Evolutionary conservation across 352 stramenopile genomes (phyloP).

Genomic region (Phytophthora sansomeana): DNA sequence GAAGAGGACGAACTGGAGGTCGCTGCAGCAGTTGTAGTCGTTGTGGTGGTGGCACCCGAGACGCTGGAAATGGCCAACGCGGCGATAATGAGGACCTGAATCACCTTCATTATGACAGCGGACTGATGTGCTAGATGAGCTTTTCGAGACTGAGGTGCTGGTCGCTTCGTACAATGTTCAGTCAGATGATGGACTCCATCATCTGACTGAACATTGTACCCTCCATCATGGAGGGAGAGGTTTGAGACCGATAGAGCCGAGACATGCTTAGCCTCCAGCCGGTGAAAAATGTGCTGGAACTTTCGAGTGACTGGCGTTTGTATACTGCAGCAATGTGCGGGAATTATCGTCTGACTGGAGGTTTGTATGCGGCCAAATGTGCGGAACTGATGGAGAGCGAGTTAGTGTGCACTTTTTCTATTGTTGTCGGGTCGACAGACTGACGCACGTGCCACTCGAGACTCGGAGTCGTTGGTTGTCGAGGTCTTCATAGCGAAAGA

Average conservation of each 20-base stretch:
- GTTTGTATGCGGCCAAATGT: constrained; percentile 9
- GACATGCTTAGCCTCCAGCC: constrained; percentile 12
- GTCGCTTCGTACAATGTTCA: no score
- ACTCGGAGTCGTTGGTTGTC: constrained; percentile 34
- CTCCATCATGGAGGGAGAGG: constrained; percentile 2
- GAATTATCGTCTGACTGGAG: constrained; percentile 11
- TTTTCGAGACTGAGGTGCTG: constrained; percentile 37
- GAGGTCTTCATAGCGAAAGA: constrained; percentile 23
- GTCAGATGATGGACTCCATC: no score
- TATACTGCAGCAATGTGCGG: constrained; percentile 15
- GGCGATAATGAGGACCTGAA: constrained; percentile 39
- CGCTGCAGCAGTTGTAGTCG: constrained; percentile 5
- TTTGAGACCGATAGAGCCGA: constrained; percentile 23
- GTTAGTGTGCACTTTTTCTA: neutral
- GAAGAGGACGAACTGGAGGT: constrained; percentile 7
- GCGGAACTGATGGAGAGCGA: no score
- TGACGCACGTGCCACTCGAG: constrained; percentile 23
- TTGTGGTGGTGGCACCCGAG: constrained; percentile 22
- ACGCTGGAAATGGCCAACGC: constrained; percentile 35
- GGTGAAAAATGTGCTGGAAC: constrained; percentile 18
- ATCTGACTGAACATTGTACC: no score
- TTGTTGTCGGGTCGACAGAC: constrained; percentile 24
- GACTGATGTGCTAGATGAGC: neutral
- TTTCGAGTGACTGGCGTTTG: constrained; percentile 18
- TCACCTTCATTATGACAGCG: constrained; percentile 35